Base-by-base conservation (phyloP, 2,329 filamentous ascomycete species). In the Lachnellula suecica region DNA sequence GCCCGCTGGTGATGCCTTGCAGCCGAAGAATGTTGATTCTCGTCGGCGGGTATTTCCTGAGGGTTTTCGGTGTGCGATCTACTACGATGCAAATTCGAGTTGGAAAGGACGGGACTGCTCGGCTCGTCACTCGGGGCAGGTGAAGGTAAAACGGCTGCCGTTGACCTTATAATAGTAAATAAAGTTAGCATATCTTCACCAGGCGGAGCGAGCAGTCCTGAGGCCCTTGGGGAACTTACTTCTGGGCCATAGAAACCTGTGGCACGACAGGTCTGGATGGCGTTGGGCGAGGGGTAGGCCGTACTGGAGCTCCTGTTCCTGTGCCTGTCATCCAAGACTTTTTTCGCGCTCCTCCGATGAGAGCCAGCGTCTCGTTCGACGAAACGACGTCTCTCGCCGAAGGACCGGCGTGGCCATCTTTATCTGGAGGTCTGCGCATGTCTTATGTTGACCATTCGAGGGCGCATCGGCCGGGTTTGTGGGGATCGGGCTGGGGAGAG, bases 91-190 rank as follows among this genome's bases (percentile, higher is more conserved):
- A 51, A 61, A 67, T 54, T 70, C 63, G 51, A 69, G 53, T 54
- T 70, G 63, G 51, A 69, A 54, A 56, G 66, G 19, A 57, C 66
- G 22, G 79, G 79, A 61, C 79, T n/a, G n/a, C n/a, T 82, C 15
- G 74, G 72, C 55, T 85, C 82, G 58, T 87, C 80, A 64, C 82
- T 87, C 10, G 81, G 78, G 11, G 83, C 78, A 27, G 85, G 83
- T 13, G 85, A 86, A 6, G 83, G 81, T 45, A 87, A 74, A 19
- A 79, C 71, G 29, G 69, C 60, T 52, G 66, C 58, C 19, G 54
- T 56, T 15, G 46, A 38, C 31, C 48, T 51, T 6, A 8, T 15
- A 15, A 10, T n/a, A 31, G 25, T 25, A n/a, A 8, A 24, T 23
- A 24, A 23, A 20, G 6, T 20, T 42, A 22, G 37, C 20, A 20